A percentile compares a stretch with the other conserved stretches of the same genome.
These are phyloP conservation scores for Sporothrix mexicana DNA, from an alignment of 2,329 filamentous ascomycete genomes.

Conservation along the genomic window DNA sequence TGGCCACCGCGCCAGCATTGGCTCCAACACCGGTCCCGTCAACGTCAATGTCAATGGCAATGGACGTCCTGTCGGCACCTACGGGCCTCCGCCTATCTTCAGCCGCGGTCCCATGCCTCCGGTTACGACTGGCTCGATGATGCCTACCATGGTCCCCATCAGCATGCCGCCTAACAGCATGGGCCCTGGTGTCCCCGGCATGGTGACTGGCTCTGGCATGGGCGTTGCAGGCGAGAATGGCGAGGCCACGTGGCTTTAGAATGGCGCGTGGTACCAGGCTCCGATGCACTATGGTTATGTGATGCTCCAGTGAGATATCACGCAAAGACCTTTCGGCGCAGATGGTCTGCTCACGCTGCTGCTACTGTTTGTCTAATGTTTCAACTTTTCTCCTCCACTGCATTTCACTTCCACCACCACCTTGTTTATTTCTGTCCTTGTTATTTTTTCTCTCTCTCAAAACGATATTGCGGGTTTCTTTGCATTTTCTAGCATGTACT, in stretches of 20 bases:
- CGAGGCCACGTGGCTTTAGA: constrained; percentile 40
- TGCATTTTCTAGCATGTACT: constrained; percentile 10
- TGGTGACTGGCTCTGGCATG: constrained; percentile 33
- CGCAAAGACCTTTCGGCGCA: background rate
- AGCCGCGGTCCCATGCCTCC: constrained; percentile 30
- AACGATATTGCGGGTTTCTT: constrained; percentile 13
- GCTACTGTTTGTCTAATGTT: constrained; percentile 25
- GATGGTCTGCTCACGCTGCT: background rate
- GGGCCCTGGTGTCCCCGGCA: constrained; percentile 18
- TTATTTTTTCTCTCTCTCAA: constrained; percentile 34
- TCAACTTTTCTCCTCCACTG: constrained; percentile 6
- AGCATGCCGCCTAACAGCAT: constrained; percentile 35
- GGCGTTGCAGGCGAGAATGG: constrained; percentile 40
- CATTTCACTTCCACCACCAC: constrained; percentile 15
- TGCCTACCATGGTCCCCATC: constrained; percentile 34
- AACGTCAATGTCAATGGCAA: constrained; percentile 1
- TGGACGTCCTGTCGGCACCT: constrained; percentile 33
- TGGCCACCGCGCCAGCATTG: constrained; percentile 42
- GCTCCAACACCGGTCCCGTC: background rate
- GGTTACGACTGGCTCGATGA: constrained; percentile 24
- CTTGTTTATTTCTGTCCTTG: constrained; percentile 31
- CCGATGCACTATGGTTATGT: constrained; percentile 31
- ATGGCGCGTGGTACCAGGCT: constrained; percentile 34
- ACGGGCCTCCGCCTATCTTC: constrained; percentile 37
- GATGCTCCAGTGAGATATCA: constrained; percentile 17